Base-by-base conservation (phyloP, 192 early-diverging fungal species). In the Linderina pennispora region DNA sequence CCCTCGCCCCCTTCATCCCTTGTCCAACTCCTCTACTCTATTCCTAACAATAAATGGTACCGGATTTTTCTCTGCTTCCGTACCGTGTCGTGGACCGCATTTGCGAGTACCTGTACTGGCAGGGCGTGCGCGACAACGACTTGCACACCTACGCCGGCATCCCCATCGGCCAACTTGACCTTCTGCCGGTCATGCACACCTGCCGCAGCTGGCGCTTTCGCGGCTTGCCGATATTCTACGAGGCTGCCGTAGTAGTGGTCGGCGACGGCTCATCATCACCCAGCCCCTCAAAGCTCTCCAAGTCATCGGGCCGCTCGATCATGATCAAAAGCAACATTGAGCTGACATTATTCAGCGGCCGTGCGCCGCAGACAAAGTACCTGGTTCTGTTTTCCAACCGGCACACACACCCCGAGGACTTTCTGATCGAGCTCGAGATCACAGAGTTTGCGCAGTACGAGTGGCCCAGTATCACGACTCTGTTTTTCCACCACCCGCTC, bases 91-190 rank as follows among this genome's bases (percentile, higher is more conserved):
- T 61, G 13, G 26, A 31, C 8, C 58, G 51, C 25, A 48, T 62
- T 13, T 50, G 62, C 33, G 58, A 48, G 45, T 58, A 62, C 39
- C 28, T 69, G 13, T 69, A 61, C 43, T 69, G 66, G 66, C 20
- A 47, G 9, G 37, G 45, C 10, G 32, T 43, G 17, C 34, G 34
- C n/a, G 56, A 49, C 35, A 21, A n/a, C 43, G 15, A 55, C 48
- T 31, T 46, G 21, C 53, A 38, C 24, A 25, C 50, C 8, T 18
- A 22, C 8, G 18, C 52, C 20, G n/a, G 44, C 31, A 31, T 69
- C 45, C 66, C 66, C 0, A 39, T 61, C 15, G 55, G 50, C 23
- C 66, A 69, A 25, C 40, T 7, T 5, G 25, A 23, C 0, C 8
- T 69, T 13, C 37, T 69, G 1, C 45, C 53, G 0, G 25, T 11